Evolutionary conservation across 768 basidiomycete genomes (phyloP).

Genomic region (Crepidotus variabilis): DNA sequence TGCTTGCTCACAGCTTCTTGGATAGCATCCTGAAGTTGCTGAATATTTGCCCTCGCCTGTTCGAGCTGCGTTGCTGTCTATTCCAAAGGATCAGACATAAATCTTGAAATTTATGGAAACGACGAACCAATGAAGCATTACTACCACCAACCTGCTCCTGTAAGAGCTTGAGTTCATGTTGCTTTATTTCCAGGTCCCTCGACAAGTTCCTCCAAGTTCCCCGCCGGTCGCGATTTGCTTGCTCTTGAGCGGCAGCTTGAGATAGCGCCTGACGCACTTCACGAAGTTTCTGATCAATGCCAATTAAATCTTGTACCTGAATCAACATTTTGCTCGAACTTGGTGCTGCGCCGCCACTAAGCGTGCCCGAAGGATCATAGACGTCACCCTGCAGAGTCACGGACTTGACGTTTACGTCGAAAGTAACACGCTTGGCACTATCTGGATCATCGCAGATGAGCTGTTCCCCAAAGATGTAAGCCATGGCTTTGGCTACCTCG

Average conservation of each 20-base stretch:
- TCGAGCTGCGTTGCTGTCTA: conserved; percentile 84
- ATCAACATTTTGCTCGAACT: conserved; percentile 70
- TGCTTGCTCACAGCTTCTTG: conserved; percentile 72
- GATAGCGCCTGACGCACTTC: conserved; percentile 45
- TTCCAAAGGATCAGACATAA: background rate
- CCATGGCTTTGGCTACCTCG: conserved; percentile 85
- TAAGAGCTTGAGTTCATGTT: conserved; percentile 79
- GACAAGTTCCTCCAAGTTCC: conserved; percentile 57
- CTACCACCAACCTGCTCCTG: conserved; percentile 85
- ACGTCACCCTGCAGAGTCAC: conserved; percentile 95
- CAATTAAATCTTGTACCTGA: conserved; percentile 78
- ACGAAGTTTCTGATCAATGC: conserved; percentile 56
- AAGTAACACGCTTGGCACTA: conserved; percentile 85
- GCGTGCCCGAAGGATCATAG: conserved; percentile 93
- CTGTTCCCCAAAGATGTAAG: conserved; percentile 90
- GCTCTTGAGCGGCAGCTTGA: conserved; percentile 53
- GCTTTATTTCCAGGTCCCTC: conserved; percentile 82
- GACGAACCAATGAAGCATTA: conserved; percentile 75
- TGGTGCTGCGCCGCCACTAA: conserved; percentile 89
- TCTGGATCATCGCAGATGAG: conserved; percentile 88
- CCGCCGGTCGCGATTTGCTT: conserved; percentile 44
- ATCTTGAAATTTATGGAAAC: background rate
- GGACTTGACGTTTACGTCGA: conserved; percentile 72
- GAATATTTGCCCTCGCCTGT: conserved; percentile 59
- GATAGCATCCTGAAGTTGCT: conserved; percentile 53